Percentiles rank a stretch among this genome's conserved stretches.
phyloP scores from a whole-genome alignment of 1,284 basidiomycete genomes.

The Athelia sp. region DNA sequence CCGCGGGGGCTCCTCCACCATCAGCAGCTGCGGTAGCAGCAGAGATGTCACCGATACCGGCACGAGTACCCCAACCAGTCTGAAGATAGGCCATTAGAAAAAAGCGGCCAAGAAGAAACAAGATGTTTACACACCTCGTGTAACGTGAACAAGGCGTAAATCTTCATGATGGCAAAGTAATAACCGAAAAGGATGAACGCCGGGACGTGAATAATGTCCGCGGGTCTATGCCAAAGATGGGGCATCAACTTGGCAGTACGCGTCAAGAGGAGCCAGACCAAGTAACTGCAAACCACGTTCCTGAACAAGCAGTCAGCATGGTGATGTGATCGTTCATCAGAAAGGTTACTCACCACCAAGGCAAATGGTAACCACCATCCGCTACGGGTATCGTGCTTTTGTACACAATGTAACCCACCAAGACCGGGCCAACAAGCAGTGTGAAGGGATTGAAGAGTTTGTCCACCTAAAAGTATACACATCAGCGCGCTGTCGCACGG shows the following conservation, averaged over 20 bases:
- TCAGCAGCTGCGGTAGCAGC: slow-evolving; percentile 66
- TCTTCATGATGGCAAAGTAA: slow-evolving; percentile 84
- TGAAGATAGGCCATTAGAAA: slow-evolving; percentile 18
- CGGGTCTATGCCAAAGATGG: slow-evolving; percentile 81
- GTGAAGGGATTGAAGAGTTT: slow-evolving; percentile 91
- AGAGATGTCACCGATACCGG: slow-evolving; percentile 80
- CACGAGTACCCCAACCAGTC: slow-evolving; percentile 90
- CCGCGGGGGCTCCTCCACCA: slow-evolving; percentile 15
- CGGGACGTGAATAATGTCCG: slow-evolving; percentile 84
- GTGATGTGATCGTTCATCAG: slow-evolving; percentile 7
- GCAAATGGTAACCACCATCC: slow-evolving; percentile 81
- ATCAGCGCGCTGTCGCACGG: slow-evolving; percentile 4
- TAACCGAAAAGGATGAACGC: slow-evolving; percentile 92
- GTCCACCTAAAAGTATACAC: slow-evolving; percentile 52
- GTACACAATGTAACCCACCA: slow-evolving; percentile 73
- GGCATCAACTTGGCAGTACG: slow-evolving; percentile 85
- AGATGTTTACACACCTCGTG: slow-evolving; percentile 53
- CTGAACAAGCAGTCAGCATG: slow-evolving; percentile 27
- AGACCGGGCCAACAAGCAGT: slow-evolving; percentile 74
- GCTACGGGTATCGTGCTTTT: slow-evolving; percentile 70
- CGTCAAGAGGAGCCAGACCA: slow-evolving; percentile 79
- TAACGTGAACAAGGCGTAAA: slow-evolving; percentile 79
- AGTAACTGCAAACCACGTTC: slow-evolving; percentile 73
- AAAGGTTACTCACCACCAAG: slow-evolving; percentile 68
- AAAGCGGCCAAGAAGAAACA: slow-evolving; percentile 2